Conservation (phyloP, 2,329 filamentous ascomycete genomes). For the Venturia oleaginea region DNA sequence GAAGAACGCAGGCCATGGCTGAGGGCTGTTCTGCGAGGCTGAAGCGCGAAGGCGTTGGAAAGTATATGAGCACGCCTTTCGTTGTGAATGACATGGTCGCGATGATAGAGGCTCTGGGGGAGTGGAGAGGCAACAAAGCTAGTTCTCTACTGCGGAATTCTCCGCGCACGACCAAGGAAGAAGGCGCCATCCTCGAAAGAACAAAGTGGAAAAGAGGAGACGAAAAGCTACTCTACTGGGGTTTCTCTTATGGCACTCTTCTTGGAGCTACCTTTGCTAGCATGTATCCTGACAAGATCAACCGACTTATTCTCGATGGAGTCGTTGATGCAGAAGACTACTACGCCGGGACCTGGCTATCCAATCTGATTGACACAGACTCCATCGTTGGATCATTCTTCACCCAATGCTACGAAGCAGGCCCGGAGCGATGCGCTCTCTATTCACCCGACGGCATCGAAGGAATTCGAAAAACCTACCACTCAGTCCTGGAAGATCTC, state of each 20-base stretch:
- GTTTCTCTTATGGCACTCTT: constrained; percentile 41
- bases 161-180: constrained; percentile 1
- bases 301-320: constrained; percentile 34
- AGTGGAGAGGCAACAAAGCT: constrained; percentile 22
- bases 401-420: constrained; percentile 34
- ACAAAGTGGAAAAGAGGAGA: constrained; percentile 19
- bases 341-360: constrained; percentile 24
- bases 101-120: constrained; percentile 36
- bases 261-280: constrained; percentile 30
- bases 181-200: neutral
- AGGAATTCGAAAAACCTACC: constrained; percentile 28
- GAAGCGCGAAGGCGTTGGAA: constrained; percentile 18
- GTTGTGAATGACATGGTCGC: constrained; percentile 43
- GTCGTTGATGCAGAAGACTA: constrained; percentile 36
- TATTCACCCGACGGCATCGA: constrained; percentile 22
- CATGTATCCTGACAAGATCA: constrained; percentile 30
- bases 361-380: constrained; percentile 36
- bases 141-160: neutral
- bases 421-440: constrained; percentile 32
- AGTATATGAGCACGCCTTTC: constrained; percentile 37
- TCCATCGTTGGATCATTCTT: constrained; percentile 36
- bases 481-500: constrained; percentile 27
- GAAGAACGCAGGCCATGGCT: constrained; percentile 5
- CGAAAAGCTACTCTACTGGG: constrained; percentile 35
- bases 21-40: constrained; percentile 10